Conservation (phyloP, 768 basidiomycete genomes). For the Mycena filopes region DNA sequence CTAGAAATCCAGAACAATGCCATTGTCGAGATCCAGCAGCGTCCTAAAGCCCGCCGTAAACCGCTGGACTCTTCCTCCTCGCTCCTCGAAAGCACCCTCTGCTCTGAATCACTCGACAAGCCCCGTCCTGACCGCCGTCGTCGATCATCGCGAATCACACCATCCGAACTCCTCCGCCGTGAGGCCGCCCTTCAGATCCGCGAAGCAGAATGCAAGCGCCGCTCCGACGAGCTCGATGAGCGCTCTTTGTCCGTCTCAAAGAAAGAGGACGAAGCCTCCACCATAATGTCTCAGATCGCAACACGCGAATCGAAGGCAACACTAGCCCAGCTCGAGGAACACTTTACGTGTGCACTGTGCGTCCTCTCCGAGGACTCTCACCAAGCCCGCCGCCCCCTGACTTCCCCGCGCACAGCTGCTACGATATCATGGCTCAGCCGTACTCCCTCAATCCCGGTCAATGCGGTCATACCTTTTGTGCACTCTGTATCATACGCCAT, state of each 20-base stretch:
- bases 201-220: slow-evolving; percentile 53
- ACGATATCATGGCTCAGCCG: slow-evolving; percentile 72
- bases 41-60: slow-evolving; percentile 22
- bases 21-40: slow-evolving; percentile 34
- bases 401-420: slow-evolving; percentile 56
- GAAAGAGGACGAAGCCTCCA: slow-evolving; percentile 54
- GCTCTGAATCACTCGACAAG: slow-evolving; percentile 21
- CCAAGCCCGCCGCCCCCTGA: slow-evolving; percentile 12
- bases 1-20: slow-evolving; percentile 32
- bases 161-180: slow-evolving; percentile 51
- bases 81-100: slow-evolving; percentile 13
- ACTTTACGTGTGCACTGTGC: slow-evolving; percentile 73
- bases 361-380: slow-evolving; percentile 36
- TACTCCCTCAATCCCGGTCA: slow-evolving; percentile 62
- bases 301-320: slow-evolving; percentile 53
- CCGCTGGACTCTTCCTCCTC: slow-evolving; percentile 18
- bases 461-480: slow-evolving; percentile 79
- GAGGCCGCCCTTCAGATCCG: slow-evolving; percentile 48
- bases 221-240: slow-evolving; percentile 51
- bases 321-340: slow-evolving; percentile 67
- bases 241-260: slow-evolving; percentile 49
- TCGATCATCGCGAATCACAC: slow-evolving; percentile 53
- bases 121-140: slow-evolving; percentile 40
- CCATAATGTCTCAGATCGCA: slow-evolving; percentile 53
- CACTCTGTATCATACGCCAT: slow-evolving; percentile 73